phyloP scores from a whole-genome alignment of 2,329 filamentous ascomycete species.

The Waltergamsia citrina region DNA sequence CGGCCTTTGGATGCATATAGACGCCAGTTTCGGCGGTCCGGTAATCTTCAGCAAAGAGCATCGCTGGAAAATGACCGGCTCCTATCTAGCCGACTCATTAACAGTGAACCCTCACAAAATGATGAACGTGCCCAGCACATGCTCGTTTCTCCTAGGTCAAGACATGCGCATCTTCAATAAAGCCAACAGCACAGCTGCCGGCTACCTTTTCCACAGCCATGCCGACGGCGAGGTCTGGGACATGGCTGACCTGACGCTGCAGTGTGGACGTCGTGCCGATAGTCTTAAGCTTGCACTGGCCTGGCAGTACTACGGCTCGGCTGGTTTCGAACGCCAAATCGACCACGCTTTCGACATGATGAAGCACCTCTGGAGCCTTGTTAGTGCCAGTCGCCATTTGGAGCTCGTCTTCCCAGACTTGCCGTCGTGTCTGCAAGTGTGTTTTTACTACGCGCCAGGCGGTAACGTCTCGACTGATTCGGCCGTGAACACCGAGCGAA shows the following conservation, averaged over 20 bases:
- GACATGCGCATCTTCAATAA: slow-evolving; percentile 70
- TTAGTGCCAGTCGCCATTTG: slow-evolving; percentile 51
- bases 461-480: slow-evolving; percentile 34
- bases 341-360: slow-evolving; percentile 67
- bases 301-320: slow-evolving; percentile 81
- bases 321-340: slow-evolving; percentile 61
- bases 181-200: slow-evolving; percentile 79
- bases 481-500: slow-evolving; percentile 37
- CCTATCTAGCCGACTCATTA: slow-evolving; percentile 68
- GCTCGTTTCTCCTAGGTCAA: slow-evolving; percentile 74
- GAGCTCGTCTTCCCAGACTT: slow-evolving; percentile 65
- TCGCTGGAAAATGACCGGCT: slow-evolving; percentile 55
- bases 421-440: slow-evolving; percentile 85
- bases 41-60: slow-evolving; percentile 67
- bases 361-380: slow-evolving; percentile 51
- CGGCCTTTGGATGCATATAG: slow-evolving; percentile 84
- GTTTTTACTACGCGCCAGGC: slow-evolving; percentile 71
- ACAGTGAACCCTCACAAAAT: slow-evolving; percentile 96
- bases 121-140: slow-evolving; percentile 85
- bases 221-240: slow-evolving; percentile 64
- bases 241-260: slow-evolving; percentile 82
- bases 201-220: slow-evolving; percentile 77
- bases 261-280: slow-evolving; percentile 84
- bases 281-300: slow-evolving; percentile 77
- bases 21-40: slow-evolving; percentile 83